These are phyloP conservation scores for Raffaelea arxii DNA, from an alignment of 2,329 filamentous ascomycete species.

Conservation along the genomic window DNA sequence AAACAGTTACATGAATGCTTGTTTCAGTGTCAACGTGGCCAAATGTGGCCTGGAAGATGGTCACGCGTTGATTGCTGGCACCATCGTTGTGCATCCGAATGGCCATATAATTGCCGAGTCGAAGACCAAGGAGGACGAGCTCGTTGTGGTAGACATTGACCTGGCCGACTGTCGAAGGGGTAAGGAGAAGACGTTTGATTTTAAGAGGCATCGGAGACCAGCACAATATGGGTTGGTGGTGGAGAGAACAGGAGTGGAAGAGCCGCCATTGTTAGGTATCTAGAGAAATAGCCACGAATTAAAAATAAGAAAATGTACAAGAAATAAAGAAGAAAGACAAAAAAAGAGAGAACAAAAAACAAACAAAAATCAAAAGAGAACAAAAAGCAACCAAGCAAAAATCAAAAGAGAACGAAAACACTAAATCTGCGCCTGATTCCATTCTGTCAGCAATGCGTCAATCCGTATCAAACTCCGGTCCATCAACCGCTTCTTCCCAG, in stretches of 20 bases:
- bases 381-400: neutral
- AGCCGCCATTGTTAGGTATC: slow-evolving; percentile 13
- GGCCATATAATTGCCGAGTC: slow-evolving; percentile 39
- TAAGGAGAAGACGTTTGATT: slow-evolving; percentile 37
- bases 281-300: neutral
- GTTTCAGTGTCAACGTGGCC: slow-evolving; percentile 35
- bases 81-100: slow-evolving; percentile 34
- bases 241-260: slow-evolving; percentile 25
- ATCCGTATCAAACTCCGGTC: neutral
- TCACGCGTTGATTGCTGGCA: slow-evolving; percentile 33
- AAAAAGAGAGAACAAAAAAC: neutral
- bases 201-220: slow-evolving; percentile 29
- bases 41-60: slow-evolving; percentile 36
- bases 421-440: neutral
- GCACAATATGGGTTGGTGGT: slow-evolving; percentile 30
- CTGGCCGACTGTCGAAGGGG: slow-evolving; percentile 34
- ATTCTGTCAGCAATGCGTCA: slow-evolving; percentile 3
- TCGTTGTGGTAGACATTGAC: slow-evolving; percentile 39
- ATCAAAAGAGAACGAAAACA: neutral
- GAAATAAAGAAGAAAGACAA: neutral
- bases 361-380: neutral
- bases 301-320: neutral
- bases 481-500: slow-evolving; percentile 1
- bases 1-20: slow-evolving; percentile 40
- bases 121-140: slow-evolving; percentile 35